These are phyloP conservation scores for Hypoxylon sp. DNA, from an alignment of 2,329 filamentous ascomycete species.

Conservation along the genomic window DNA sequence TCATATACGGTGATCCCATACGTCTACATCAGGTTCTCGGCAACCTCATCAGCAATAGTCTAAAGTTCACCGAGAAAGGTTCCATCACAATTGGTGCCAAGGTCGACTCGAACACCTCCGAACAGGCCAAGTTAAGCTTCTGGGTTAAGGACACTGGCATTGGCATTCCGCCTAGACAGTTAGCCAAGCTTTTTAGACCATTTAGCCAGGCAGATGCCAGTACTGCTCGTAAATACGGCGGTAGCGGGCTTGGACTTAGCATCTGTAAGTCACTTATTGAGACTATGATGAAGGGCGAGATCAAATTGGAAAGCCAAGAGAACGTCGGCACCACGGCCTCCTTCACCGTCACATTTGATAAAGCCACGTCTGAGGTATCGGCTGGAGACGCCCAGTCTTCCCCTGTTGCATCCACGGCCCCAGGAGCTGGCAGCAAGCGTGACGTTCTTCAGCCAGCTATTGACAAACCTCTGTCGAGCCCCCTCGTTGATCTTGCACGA, in stretches of 20 bases:
- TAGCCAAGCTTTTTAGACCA: conserved; percentile 88
- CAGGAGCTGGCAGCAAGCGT: conserved; percentile 53
- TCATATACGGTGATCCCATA: conserved; percentile 75
- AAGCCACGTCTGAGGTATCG: conserved; percentile 73
- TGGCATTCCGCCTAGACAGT: conserved; percentile 84
- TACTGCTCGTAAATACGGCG: conserved; percentile 90
- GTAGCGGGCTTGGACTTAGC: conserved; percentile 88
- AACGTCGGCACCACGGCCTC: conserved; percentile 77
- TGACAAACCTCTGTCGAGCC: conserved; percentile 55
- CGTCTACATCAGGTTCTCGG: conserved; percentile 76
- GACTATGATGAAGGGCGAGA: conserved; percentile 88
- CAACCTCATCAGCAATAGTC: conserved; percentile 90
- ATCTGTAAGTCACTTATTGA: conserved; percentile 96
- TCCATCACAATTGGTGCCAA: conserved; percentile 85
- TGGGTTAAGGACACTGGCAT: conserved; percentile 93
- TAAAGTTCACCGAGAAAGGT: conserved; percentile 92
- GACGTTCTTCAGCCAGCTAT: conserved; percentile 53
- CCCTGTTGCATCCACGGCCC: conserved; percentile 54
- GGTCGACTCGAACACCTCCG: conserved; percentile 76
- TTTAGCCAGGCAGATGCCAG: conserved; percentile 94
- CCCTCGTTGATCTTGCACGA: conserved; percentile 74
- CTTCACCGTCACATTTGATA: conserved; percentile 88
- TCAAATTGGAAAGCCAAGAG: conserved; percentile 82
- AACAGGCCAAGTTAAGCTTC: conserved; percentile 80
- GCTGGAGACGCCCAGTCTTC: conserved; percentile 64